These are phyloP conservation scores for Ceratocystis huliohia DNA, from an alignment of 2,329 filamentous ascomycete genomes.

Conservation along the genomic window DNA sequence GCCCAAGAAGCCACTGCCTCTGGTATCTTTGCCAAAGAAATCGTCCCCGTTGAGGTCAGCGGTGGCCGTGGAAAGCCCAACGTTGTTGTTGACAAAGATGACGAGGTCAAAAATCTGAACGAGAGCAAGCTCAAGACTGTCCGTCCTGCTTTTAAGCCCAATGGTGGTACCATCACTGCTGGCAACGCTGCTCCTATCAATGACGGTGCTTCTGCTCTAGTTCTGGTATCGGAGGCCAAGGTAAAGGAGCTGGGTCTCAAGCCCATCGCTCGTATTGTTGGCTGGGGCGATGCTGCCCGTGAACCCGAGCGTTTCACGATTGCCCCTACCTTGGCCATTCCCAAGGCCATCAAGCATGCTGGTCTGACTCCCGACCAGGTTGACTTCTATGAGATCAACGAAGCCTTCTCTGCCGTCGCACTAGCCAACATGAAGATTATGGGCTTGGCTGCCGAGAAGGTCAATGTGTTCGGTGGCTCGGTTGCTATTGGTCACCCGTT, in stretches of 20 bases:
- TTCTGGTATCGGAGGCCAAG: conserved; percentile 88
- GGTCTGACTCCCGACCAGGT: conserved; percentile 64
- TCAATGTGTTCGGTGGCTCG: conserved; percentile 90
- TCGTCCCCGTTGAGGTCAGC: conserved; percentile 75
- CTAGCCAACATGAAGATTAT: conserved; percentile 94
- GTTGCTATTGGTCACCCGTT: conserved; percentile 94
- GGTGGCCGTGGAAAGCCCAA: conserved; percentile 83
- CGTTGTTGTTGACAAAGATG: conserved; percentile 68
- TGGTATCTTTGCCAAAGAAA: conserved; percentile 73
- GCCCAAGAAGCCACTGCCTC: conserved; percentile 73
- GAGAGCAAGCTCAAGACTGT: conserved; percentile 71
- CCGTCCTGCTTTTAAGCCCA: conserved; percentile 69
- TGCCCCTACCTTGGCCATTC: conserved; percentile 82
- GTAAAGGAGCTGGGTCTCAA: conserved; percentile 83
- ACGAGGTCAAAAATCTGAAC: conserved; percentile 93
- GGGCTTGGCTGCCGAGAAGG: conserved; percentile 63
- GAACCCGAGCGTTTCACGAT: conserved; percentile 93
- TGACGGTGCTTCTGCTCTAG: conserved; percentile 82
- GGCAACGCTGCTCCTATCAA: conserved; percentile 95
- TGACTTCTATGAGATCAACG: conserved; percentile 97
- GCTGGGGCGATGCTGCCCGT: conserved; percentile 90
- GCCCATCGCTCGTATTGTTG: conserved; percentile 89
- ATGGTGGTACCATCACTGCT: conserved; percentile 79
- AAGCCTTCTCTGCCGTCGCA: conserved; percentile 94
- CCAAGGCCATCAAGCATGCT: conserved; percentile 94